phyloP scores from a whole-genome alignment of 1,284 basidiomycete species.

The Grifola frondosa region DNA sequence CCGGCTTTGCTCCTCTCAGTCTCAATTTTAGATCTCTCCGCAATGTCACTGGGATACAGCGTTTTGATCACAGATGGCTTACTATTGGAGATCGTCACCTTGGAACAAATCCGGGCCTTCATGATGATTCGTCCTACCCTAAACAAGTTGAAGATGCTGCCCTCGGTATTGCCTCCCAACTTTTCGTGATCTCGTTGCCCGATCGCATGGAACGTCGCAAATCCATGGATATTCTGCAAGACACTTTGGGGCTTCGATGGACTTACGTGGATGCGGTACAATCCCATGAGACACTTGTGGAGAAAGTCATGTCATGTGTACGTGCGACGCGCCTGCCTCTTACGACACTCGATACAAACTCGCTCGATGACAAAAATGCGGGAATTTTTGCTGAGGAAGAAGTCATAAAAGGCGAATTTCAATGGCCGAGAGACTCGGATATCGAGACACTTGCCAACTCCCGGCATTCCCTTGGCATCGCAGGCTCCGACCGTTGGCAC shows the following conservation, averaged over 20 bases:
- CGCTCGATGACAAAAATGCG: not conserved
- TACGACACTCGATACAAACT: no score
- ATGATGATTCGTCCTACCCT: no score
- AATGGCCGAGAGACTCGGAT: slow-evolving; percentile 40
- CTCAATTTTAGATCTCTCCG: not conserved
- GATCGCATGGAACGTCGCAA: slow-evolving; percentile 47
- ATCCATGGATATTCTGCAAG: slow-evolving; percentile 55
- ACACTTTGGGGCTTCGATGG: slow-evolving; percentile 48
- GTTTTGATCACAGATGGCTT: not conserved
- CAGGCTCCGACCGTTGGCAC: slow-evolving; percentile 38
- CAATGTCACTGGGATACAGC: not conserved
- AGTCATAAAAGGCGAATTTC: slow-evolving; percentile 24
- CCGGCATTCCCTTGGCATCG: slow-evolving; percentile 23
- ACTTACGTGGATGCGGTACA: slow-evolving; percentile 51
- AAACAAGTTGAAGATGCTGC: not conserved
- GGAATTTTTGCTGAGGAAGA: not conserved
- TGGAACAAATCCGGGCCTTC: no score
- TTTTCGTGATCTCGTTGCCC: slow-evolving; percentile 62
- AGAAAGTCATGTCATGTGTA: slow-evolving; percentile 44
- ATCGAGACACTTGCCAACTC: slow-evolving; percentile 35
- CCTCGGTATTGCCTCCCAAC: slow-evolving; percentile 33
- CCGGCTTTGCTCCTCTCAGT: slow-evolving; percentile 7
- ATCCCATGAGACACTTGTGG: slow-evolving; percentile 37
- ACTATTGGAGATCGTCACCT: no score
- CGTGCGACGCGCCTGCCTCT: slow-evolving; percentile 34